Evolutionary conservation across 345 rosid species (phyloP), one percentile per base, ranked within the genome.

Genomic region (Lumnitzera littorea): DNA sequence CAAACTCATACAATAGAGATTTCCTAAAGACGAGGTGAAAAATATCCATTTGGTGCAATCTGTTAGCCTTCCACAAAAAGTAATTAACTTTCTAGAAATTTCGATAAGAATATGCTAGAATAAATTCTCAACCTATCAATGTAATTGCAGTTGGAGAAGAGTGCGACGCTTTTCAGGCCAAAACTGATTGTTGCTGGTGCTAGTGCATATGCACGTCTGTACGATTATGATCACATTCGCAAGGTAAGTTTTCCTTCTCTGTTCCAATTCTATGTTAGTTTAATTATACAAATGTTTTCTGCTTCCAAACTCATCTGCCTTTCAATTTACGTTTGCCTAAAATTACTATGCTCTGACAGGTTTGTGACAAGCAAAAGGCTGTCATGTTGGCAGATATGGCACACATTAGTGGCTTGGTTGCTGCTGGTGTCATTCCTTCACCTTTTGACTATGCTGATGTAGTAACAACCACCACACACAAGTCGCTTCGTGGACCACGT

Each of bases 381-480:
- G 75, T 83, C 48, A 24, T 90, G 83, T 71, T 94, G 64, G 99
- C 99, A 47, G 99, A 94, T 78, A 94, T 94, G 97, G 99, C 99
- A 54, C 99, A 94, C 72, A 94, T 94, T 56, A 94, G 99, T 72
- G 99, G 97, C 53, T 65, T 90, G 76, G 97, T 90, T 68, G 99
- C 96, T 61, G 97, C 92, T 58, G 95, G 81, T 66, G 99, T 94
- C 58, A 77, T 94, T 71, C 97, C 99, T 58, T 94, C 99, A 43
- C 99, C 97, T n/a, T 94, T 94, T 62, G 99, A 94, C 2, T 94
- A 84, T 73, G 97, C 99, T 48, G 99, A 94, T 78, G 81, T 94
- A 12, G 97, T 94, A 24, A 94, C 99, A 25, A 94, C 99, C 67
- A 94, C 99, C 60, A 94, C 97, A 67, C 99, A 94, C 76, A 94